phyloP scores from a whole-genome alignment of 2,329 filamentous ascomycete genomes.

The Chaetomiaceae sp. region DNA sequence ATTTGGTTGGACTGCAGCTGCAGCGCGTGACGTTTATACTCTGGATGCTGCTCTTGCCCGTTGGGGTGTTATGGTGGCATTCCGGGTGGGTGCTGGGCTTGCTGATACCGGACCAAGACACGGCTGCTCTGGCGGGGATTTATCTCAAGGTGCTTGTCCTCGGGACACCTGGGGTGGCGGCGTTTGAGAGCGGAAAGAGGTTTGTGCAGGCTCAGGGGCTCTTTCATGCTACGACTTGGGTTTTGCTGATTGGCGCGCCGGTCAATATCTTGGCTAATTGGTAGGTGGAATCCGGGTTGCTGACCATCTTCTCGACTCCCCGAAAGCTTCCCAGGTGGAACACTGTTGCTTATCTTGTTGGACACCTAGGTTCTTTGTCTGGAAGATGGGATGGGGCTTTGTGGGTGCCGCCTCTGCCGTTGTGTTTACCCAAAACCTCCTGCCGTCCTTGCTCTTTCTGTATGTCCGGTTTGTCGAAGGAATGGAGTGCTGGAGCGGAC shows the following conservation, averaged over 20 bases:
- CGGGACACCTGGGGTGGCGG: constrained; percentile 71
- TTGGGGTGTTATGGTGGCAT: constrained; percentile 64
- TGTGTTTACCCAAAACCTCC: constrained; percentile 69
- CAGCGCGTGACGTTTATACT: constrained; percentile 78
- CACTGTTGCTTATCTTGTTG: no score
- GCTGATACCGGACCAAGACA: constrained; percentile 56
- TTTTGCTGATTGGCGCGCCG: constrained; percentile 70
- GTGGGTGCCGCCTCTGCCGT: constrained; percentile 79
- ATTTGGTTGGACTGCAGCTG: constrained; percentile 78
- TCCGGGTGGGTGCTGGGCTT: constrained; percentile 57
- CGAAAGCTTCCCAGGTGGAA: no score
- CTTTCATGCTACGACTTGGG: constrained; percentile 72
- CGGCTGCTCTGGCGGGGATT: constrained; percentile 64
- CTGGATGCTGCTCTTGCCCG: constrained; percentile 65
- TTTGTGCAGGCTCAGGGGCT: constrained; percentile 79
- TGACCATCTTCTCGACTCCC: no score
- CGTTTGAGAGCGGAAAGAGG: constrained; percentile 72
- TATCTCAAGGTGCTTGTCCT: constrained; percentile 68
- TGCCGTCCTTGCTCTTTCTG: constrained; percentile 70
- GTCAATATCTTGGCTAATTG: constrained; percentile 75
- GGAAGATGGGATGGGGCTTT: constrained; percentile 65
- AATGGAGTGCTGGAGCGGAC: constrained; percentile 77
- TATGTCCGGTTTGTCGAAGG: constrained; percentile 74
- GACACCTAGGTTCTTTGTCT: constrained; percentile 71
- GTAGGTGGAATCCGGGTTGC: no score